Evolutionary conservation across 345 rosid species (phyloP), one percentile per base, ranked within the genome.

Genomic region (Anastatica hierochuntica): DNA sequence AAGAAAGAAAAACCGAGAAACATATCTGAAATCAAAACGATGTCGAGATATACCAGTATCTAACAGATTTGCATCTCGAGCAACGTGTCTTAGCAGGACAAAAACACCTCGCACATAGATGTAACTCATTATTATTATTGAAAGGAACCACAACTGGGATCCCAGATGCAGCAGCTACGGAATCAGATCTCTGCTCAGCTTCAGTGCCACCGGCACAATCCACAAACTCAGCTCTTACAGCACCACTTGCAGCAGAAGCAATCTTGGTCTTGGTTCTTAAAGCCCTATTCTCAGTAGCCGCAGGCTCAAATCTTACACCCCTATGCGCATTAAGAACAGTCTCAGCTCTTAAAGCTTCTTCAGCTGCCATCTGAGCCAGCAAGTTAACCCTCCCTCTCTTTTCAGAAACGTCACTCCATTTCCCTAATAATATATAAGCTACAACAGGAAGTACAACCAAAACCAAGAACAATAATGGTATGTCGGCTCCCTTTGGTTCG

Each of bases 401-500:
- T 46, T 68, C 75, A 54, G 86, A 63, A 73, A 70, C 56, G 50
- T 83, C 92, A 74, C 89, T 76, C 95, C 95, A 86, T 81, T 77
- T 83, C 37, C 95, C 95, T 53, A 86, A 83, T 54, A 86, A 71
- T 46, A 81, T 39, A 63, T 86, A 83, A 53, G 75, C 78, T 67
- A 77, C 81, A 51, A 86, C 75, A 56, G 95, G 95, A 72, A 83
- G 81, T 69, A 86, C 89, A 44, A 83, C 86, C 80, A 86, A 72
- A 64, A 86, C 79, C 59, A 86, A 72, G 73, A 86, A 81, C 64
- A 86, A 70, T 72, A 66, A 56, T 40, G 88, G 89, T 70, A 86
- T 52, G 67, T 83, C 89, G 62, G 81, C 83, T 78, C 75, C 92
- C 85, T 84, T 86, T 79, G 95, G 88, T 77, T 86, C 83, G 33